Evolutionary conservation across 208 protist species (phyloP), one percentile per base, ranked within the genome.

Genomic region (Strigomonas galati): DNA sequence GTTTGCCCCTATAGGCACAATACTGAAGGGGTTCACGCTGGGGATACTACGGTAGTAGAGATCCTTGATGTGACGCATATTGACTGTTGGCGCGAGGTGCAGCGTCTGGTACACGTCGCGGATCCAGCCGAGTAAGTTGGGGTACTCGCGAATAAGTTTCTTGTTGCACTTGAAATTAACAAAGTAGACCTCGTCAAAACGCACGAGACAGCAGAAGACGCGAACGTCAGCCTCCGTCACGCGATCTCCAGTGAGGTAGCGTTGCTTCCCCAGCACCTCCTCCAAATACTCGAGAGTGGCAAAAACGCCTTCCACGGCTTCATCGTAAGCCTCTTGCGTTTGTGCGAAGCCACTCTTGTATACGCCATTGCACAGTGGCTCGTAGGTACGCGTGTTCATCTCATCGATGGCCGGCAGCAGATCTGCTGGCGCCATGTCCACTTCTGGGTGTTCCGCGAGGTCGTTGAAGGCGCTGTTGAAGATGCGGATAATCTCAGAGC

Each of bases 121-220:
- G 1, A 79, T 52, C 65, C 84, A 98, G 28, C 84, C 77, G 23
- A 79, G 71, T 2, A 97, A 24, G 64, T 94, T 86, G 30, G 84
- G 84, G 67, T 88, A 96, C 48, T 96, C 87, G 54, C 76, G 67
- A 26, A 97, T 79, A 26, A 79, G 70, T 35, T 77, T 71, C 55
- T 74, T 74, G 71, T 92, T 96, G 74, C 77, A 88, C 74, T 97
- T 95, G 73, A 97, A 98, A 71, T 91, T 40, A 48, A 68, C 65
- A 17, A 73, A 49, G 73, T 98, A 98, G 9, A 95, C 92, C 12
- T 79, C 71, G 59, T 98, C 94, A 60, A 97, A 98, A 51, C 94
- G 78, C 12, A 96, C 72, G 15, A 97, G 76, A 23, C 89, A 97
- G 43, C 78, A 71, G 43, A 93, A 96, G 53, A 96, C 67, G 14